These are phyloP conservation scores for Alternaria ethzedia DNA, from an alignment of 2,329 filamentous ascomycete species.

Conservation along the genomic window DNA sequence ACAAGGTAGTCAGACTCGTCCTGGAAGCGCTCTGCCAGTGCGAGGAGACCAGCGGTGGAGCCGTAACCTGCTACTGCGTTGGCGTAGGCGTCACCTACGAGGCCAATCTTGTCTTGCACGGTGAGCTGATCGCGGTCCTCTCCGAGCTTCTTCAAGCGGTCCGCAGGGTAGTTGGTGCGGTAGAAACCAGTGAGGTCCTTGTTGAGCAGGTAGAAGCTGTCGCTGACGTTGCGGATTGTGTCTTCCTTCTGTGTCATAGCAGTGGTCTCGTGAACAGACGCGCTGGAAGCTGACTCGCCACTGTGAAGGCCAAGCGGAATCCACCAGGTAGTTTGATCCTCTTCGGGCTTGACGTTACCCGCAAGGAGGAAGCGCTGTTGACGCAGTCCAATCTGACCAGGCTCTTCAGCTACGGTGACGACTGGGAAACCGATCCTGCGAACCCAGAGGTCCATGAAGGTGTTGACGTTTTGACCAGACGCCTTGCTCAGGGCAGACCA, in stretches of 20 bases:
- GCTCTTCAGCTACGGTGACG: slow-evolving; percentile 82
- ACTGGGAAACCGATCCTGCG: slow-evolving; percentile 94
- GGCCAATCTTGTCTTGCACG: slow-evolving; percentile 88
- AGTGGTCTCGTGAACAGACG: slow-evolving; percentile 66
- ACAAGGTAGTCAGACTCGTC: slow-evolving; percentile 85
- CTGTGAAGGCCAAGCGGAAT: slow-evolving; percentile 86
- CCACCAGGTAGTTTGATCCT: slow-evolving; percentile 95
- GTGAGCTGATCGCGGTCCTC: slow-evolving; percentile 76
- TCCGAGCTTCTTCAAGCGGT: slow-evolving; percentile 79
- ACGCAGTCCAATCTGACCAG: slow-evolving; percentile 79
- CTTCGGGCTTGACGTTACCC: slow-evolving; percentile 87
- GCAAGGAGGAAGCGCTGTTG: slow-evolving; percentile 91
- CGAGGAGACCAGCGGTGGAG: slow-evolving; percentile 79
- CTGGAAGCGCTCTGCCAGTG: slow-evolving; percentile 84
- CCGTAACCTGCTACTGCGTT: slow-evolving; percentile 87
- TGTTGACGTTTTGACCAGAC: slow-evolving; percentile 83
- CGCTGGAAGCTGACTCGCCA: slow-evolving; percentile 62
- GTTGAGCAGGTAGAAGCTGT: slow-evolving; percentile 93
- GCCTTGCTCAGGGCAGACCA: slow-evolving; percentile 89
- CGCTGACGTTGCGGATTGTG: slow-evolving; percentile 74
- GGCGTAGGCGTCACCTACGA: slow-evolving; percentile 87
- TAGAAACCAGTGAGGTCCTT: slow-evolving; percentile 88
- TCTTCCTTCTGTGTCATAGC: slow-evolving; percentile 79
- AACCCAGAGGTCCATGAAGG: slow-evolving; percentile 95
- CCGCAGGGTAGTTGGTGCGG: slow-evolving; percentile 90